Evolutionary conservation across 2,329 filamentous ascomycete genomes (phyloP), one percentile per base, ranked within the genome.

Genomic region (Blumeria graminis): DNA sequence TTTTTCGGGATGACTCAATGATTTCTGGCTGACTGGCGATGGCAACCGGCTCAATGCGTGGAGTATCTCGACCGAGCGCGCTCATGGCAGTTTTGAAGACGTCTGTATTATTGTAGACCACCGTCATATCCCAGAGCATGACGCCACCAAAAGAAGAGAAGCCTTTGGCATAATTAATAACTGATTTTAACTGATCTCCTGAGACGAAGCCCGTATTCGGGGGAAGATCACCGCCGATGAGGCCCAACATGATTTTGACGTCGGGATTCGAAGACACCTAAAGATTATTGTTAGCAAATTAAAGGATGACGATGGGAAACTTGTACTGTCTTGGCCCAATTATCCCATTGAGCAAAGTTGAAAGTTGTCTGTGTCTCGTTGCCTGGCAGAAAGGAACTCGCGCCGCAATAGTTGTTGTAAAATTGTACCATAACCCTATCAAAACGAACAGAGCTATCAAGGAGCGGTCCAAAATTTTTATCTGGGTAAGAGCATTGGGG

Each of bases 401-500:
- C 68, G 14, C 79, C 78, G 65, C 82, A 85, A 65, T 69, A 77
- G 62, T 72, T 71, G 61, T 72, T 71, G 63, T 72, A 72, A 57
- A 71, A 72, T 56, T 72, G 69, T 9, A 71, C 64, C 55, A 64
- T 70, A 34, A 72, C 62, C 3, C 67, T 66, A 55, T 72, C 70
- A 48, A 70, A 68, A 16, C 60, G 65, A 7, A 81, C 75, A 1
- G 69, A 67, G 0, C 71, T 74, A 58, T 73, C 68, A 38, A 84
- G 71, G 65, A 79, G 76, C 7, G 73, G 70, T 57, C 76, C 72
- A 61, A 78, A 73, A 33, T 80, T 74, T 0, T 69, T 68, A 61
- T 85, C 81, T 1, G 82, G 80, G 64, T 76, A 83, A 0, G 74
- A 72, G 62, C 80, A 87, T 68, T 84, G 82, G 0, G 82, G 82